Evolutionary conservation across 495 filamentous ascomycete species (phyloP), one percentile per base, ranked within the genome.

Genomic region (Annulohypoxylon nitens): DNA sequence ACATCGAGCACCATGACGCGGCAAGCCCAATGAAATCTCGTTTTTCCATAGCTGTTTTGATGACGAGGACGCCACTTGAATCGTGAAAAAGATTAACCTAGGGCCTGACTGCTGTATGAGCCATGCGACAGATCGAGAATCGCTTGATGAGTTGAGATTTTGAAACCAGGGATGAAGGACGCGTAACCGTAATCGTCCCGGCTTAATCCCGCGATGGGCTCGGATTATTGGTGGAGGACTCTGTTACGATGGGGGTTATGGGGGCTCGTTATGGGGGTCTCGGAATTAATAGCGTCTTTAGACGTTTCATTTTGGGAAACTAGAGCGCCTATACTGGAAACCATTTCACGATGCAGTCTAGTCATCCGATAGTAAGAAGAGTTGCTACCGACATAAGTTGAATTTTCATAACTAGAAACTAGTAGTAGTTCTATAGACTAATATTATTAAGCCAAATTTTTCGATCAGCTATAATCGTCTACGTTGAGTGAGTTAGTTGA

Each of bases 161-260:
- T 60, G 57, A 60, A 60, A 60, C 57, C 37, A 26, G 34, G 57
- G 50, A 51, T 23, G 48, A 51, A 8, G 36, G 57, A 60, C 57
- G 57, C 57, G 57, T 60, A 60, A 60, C 57, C 57, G 57, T 16
- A 60, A 60, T 43, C 20, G 39, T 36, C 20, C 36, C 57, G 57
- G 20, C 36, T 60, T 60, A 60, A 60, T 60, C 20, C 57, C 57
- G 57, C 20, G 2, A 26, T 36, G 11, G 43, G 37, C 16, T 20
- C 18, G 57, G 37, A 45, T 60, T 5, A 43, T 43, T 43, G 37
- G 18, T 43, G 36, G 57, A 47, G 4, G 43, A 47, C n/a, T 47
- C 16, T 47, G 43, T 20, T 18, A 47, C 43, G n/a, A 43, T 54
- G 50, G 57, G 20, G 36, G 34, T 4, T 8, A 16, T 8, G 30